A percentile compares a stretch with the other conserved stretches of the same genome.
Conservation (phyloP, 805 yeast genomes). For the Spathaspora arborariae region DNA sequence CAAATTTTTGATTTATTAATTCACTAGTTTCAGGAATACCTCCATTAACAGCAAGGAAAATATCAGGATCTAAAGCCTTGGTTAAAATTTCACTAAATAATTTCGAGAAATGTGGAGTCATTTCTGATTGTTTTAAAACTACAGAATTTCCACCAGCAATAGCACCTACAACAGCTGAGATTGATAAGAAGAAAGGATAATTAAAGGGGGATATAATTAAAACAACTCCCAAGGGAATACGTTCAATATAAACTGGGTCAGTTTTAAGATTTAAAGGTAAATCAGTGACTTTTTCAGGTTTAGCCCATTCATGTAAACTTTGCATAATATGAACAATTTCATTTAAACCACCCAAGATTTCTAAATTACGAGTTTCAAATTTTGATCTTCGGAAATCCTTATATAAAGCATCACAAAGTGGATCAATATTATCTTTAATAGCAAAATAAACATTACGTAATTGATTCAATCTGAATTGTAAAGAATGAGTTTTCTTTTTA, state of each 20-base stretch:
- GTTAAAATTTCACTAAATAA: conserved; percentile 55
- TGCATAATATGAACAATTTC: conserved; percentile 61
- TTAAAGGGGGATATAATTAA: conserved; percentile 78
- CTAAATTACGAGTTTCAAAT: conserved; percentile 60
- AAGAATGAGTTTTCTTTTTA: conserved; percentile 44
- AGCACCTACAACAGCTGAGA: conserved; percentile 73
- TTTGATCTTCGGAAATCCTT: conserved; percentile 66
- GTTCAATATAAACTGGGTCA: conserved; percentile 30
- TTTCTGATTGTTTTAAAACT: conserved; percentile 72
- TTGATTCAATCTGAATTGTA: conserved; percentile 56
- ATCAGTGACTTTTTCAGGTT: conserved; percentile 41
- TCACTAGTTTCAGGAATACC: conserved; percentile 59
- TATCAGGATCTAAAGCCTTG: conserved; percentile 50
- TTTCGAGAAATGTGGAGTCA: conserved; percentile 56
- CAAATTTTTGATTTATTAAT: conserved; percentile 62
- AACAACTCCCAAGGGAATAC: conserved; percentile 57
- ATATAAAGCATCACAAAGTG: conserved; percentile 52
- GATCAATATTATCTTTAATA: conserved; percentile 53
- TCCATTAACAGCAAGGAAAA: conserved; percentile 68
- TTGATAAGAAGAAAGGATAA: conserved; percentile 63
- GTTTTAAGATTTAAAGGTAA: conserved; percentile 32
- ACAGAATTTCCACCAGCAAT: conserved; percentile 84
- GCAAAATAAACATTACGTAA: conserved; percentile 66
- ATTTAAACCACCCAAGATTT: conserved; percentile 45
- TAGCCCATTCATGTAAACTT: conserved; percentile 57